phyloP scores from a whole-genome alignment of 495 filamentous ascomycete species.

The Astrothelium macrocarpum region DNA sequence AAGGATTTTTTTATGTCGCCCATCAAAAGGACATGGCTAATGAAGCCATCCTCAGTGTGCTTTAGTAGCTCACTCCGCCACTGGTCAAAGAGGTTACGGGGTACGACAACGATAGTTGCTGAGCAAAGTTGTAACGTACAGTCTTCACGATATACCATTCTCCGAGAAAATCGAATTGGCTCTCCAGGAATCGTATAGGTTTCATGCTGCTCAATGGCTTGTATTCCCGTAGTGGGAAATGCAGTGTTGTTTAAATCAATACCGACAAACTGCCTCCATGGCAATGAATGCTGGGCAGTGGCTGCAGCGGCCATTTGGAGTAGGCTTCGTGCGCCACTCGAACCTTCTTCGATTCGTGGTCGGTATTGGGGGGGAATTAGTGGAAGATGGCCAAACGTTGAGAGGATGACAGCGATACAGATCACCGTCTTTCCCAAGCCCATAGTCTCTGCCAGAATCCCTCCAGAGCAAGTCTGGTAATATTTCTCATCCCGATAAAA shows the following conservation, averaged over 20 bases:
- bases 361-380: slow-evolving; percentile 54
- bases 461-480: slow-evolving; percentile 70
- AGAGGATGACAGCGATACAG: slow-evolving; percentile 70
- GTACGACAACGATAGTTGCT: slow-evolving; percentile 61
- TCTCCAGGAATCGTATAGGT: slow-evolving; percentile 36
- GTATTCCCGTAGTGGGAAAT: background rate
- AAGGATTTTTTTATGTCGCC: slow-evolving; percentile 40
- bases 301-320: slow-evolving; percentile 64
- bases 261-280: slow-evolving; percentile 46
- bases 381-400: slow-evolving; percentile 62
- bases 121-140: slow-evolving; percentile 53
- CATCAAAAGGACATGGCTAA: slow-evolving; percentile 53
- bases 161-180: slow-evolving; percentile 36
- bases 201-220: background rate
- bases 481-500: slow-evolving; percentile 52
- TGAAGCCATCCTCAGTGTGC: slow-evolving; percentile 49
- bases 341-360: slow-evolving; percentile 28
- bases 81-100: slow-evolving; percentile 58
- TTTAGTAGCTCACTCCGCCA: slow-evolving; percentile 58
- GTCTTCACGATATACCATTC: slow-evolving; percentile 28
- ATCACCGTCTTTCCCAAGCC: slow-evolving; percentile 83
- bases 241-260: background rate
- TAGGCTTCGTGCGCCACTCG: slow-evolving; percentile 43
- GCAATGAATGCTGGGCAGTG: slow-evolving; percentile 51
- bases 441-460: slow-evolving; percentile 69